phyloP scores from a whole-genome alignment of 179 eudicot genomes.

The Carnegiea gigantea region DNA sequence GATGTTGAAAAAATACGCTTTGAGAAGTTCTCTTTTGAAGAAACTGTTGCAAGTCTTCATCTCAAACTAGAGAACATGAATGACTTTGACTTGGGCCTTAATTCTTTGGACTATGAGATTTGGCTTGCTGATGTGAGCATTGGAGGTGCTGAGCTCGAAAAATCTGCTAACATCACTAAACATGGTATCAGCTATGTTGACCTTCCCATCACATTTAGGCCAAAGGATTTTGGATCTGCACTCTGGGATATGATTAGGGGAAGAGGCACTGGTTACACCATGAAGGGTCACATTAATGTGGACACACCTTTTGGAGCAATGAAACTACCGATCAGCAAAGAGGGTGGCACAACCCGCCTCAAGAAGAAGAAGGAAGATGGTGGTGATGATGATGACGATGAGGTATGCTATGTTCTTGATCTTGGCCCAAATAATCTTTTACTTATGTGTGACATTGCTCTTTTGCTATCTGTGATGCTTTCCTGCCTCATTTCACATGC shows the following conservation, averaged over 20 bases:
- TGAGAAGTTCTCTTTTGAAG: slow-evolving; percentile 81
- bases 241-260: slow-evolving; percentile 98
- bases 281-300: slow-evolving; percentile 84
- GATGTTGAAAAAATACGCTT: slow-evolving; percentile 81
- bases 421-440: background rate
- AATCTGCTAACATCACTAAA: slow-evolving; percentile 55
- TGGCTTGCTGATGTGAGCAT: slow-evolving; percentile 76
- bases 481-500: background rate
- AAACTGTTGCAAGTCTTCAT: slow-evolving; percentile 75
- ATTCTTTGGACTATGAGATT: slow-evolving; percentile 75
- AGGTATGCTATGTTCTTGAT: slow-evolving; percentile 37
- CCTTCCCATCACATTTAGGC: slow-evolving; percentile 85
- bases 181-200: slow-evolving; percentile 58
- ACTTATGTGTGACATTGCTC: background rate
- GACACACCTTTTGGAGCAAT: slow-evolving; percentile 91
- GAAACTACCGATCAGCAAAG: slow-evolving; percentile 85
- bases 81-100: slow-evolving; percentile 85
- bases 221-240: slow-evolving; percentile 87
- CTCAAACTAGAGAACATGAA: slow-evolving; percentile 83
- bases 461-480: background rate
- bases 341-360: slow-evolving; percentile 77
- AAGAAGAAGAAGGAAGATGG: slow-evolving; percentile 74
- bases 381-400: slow-evolving; percentile 47
- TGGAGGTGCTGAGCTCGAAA: slow-evolving; percentile 74
- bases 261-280: slow-evolving; percentile 77